Conservation (phyloP, 2,329 filamentous ascomycete species). For the Clarireedia monteithiana region DNA sequence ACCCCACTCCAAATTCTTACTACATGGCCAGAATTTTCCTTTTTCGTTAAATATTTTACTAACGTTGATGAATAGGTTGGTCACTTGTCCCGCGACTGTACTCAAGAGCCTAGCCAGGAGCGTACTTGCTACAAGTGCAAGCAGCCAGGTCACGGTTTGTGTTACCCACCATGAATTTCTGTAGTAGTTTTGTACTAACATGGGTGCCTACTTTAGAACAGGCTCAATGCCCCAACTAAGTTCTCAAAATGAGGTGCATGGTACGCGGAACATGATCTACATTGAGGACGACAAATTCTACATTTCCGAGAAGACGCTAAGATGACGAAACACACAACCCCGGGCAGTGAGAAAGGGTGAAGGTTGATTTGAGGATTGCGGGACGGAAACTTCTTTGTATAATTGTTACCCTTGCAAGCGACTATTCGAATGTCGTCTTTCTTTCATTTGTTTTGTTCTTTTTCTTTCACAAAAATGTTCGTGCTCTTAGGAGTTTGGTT, state of each 20-base stretch:
- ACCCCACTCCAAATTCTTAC: background rate
- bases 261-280: constrained; percentile 18
- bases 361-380: constrained; percentile 27
- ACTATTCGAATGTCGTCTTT: background rate
- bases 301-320: constrained; percentile 22
- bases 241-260: constrained; percentile 45
- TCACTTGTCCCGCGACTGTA: constrained; percentile 64
- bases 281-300: constrained; percentile 18
- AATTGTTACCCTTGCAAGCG: constrained; percentile 11
- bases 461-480: constrained; percentile 4
- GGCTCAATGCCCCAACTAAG: constrained; percentile 65
- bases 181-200: constrained; percentile 68
- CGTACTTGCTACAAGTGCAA: constrained; percentile 98
- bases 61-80: background rate
- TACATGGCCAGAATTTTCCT: background rate
- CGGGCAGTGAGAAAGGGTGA: constrained; percentile 27
- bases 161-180: constrained; percentile 43
- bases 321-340: constrained; percentile 24
- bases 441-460: background rate
- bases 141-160: constrained; percentile 38
- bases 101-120: constrained; percentile 82
- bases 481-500: constrained; percentile 4
- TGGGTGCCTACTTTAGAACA: constrained; percentile 49
- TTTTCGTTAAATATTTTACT: background rate
- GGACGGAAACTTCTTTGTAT: constrained; percentile 24